phyloP scores from a whole-genome alignment of 2,329 filamentous ascomycete species.

The Kalaharituber pfeilii region DNA sequence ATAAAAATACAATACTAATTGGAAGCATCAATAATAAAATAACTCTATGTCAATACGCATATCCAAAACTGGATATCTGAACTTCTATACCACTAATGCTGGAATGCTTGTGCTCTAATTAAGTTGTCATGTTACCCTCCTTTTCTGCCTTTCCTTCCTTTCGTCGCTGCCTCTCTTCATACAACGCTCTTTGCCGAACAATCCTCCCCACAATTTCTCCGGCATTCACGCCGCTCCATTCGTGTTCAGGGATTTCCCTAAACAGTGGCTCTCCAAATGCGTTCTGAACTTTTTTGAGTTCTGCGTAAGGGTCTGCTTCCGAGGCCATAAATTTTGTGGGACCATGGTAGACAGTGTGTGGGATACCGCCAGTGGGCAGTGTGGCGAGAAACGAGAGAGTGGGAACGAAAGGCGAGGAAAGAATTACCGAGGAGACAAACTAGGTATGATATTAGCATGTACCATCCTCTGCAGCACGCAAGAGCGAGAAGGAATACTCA shows the following conservation, averaged over 20 bases:
- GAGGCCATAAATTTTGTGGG: slow-evolving; percentile 72
- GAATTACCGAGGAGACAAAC: slow-evolving; percentile 76
- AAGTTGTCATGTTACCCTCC: slow-evolving; percentile 34
- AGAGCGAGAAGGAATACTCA: slow-evolving; percentile 30
- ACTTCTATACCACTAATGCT: no score
- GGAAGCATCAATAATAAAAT: no score
- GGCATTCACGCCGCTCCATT: slow-evolving; percentile 75
- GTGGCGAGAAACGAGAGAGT: slow-evolving; percentile 58
- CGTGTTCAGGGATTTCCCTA: slow-evolving; percentile 55
- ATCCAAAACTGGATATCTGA: no score
- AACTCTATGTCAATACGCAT: no score
- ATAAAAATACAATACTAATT: no score
- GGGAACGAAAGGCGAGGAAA: slow-evolving; percentile 77
- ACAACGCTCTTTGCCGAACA: slow-evolving; percentile 66
- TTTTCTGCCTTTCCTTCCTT: slow-evolving; percentile 74
- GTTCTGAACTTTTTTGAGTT: slow-evolving; percentile 59
- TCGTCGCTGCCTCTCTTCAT: slow-evolving; percentile 76
- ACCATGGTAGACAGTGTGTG: slow-evolving; percentile 83
- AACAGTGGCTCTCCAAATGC: slow-evolving; percentile 75
- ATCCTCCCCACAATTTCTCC: slow-evolving; percentile 84
- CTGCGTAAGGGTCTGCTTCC: slow-evolving; percentile 33
- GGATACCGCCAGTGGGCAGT: slow-evolving; percentile 50
- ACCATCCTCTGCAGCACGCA: slow-evolving; percentile 3
- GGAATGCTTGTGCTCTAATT: no score
- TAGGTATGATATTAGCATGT: slow-evolving; percentile 27